Conservation (phyloP, 345 rosid genomes). For the Corchorus olitorius region DNA sequence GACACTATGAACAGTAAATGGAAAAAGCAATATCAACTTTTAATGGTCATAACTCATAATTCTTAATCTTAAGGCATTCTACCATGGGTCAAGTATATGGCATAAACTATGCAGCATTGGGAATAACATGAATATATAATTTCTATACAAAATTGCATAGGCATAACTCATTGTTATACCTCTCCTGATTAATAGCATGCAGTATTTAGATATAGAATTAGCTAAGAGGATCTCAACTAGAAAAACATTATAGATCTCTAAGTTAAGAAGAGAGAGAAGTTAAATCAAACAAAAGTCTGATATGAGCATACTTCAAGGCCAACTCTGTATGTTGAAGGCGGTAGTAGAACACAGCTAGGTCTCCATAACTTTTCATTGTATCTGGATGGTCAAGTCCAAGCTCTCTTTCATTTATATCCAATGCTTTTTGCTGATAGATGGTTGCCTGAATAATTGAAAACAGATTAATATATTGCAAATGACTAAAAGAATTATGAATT, state of each 20-base stretch:
- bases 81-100: background rate
- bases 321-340: constrained; percentile 97
- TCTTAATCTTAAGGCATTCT: background rate
- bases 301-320: constrained; percentile 79
- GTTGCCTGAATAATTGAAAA: constrained; percentile 67
- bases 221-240: background rate
- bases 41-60: background rate
- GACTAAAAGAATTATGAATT: background rate
- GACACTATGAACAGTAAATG: background rate
- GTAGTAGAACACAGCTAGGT: constrained; percentile 95
- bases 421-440: constrained; percentile 94
- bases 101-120: background rate
- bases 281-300: background rate
- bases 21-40: background rate
- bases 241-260: background rate
- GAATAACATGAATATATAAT: background rate
- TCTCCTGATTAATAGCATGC: background rate
- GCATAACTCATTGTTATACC: background rate
- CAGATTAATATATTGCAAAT: constrained; percentile 22
- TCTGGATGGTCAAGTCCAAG: constrained; percentile 99
- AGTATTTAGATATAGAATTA: background rate
- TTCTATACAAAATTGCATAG: background rate
- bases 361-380: constrained; percentile 99
- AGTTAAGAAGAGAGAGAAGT: constrained; percentile 2
- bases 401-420: constrained; percentile 96